phyloP scores from a whole-genome alignment of 495 filamentous ascomycete genomes.

The Corynascus novoguineensis region DNA sequence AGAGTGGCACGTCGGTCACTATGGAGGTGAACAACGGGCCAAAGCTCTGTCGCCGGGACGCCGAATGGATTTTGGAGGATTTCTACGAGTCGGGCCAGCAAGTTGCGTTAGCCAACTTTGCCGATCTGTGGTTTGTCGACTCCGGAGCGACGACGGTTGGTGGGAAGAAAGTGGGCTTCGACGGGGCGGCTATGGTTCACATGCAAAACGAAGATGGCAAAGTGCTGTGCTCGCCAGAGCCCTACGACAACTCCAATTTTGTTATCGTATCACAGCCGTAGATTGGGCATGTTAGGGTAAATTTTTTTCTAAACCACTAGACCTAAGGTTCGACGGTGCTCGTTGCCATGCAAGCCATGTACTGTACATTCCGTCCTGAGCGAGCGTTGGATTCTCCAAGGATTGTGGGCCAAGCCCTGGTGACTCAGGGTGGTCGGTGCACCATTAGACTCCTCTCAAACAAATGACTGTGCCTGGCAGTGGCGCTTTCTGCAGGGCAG shows the following conservation, averaged over 20 bases:
- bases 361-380: too few species aligned
- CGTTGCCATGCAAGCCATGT: neutral
- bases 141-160: conserved; percentile 19
- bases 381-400: too few species aligned
- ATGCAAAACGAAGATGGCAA: conserved; percentile 19
- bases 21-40: conserved; percentile 37
- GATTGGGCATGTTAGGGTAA: too few species aligned
- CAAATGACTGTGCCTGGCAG: neutral
- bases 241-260: conserved; percentile 26
- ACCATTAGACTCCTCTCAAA: too few species aligned
- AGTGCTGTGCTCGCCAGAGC: conserved; percentile 21
- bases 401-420: too few species aligned
- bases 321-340: neutral
- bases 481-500: neutral
- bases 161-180: conserved; percentile 22
- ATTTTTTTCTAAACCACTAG: too few species aligned
- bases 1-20: conserved; percentile 44
- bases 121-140: conserved; percentile 35
- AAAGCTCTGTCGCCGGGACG: conserved; percentile 29
- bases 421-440: too few species aligned
- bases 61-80: conserved; percentile 41
- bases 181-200: conserved; percentile 27
- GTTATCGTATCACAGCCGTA: conserved; percentile 9
- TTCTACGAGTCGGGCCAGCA: conserved; percentile 24
- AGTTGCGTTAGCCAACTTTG: conserved; percentile 33